These are phyloP conservation scores for Trametes pubescens DNA, from an alignment of 1,284 basidiomycete species.

Conservation along the genomic window DNA sequence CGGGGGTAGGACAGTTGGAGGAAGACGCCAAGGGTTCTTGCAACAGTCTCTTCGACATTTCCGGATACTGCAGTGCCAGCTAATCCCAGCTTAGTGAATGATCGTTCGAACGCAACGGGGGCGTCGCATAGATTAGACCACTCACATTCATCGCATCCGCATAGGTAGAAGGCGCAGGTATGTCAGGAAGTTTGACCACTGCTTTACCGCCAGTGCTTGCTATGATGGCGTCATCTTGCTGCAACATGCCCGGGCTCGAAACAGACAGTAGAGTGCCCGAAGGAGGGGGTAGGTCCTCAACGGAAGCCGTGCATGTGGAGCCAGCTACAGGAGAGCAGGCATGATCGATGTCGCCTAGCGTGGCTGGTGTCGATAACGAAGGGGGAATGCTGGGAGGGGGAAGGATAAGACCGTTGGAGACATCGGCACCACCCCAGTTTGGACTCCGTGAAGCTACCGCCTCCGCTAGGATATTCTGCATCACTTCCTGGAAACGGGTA, in stretches of 20 bases:
- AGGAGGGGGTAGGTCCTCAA: too few species aligned
- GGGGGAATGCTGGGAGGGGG: background rate
- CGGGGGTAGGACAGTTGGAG: conserved; percentile 9
- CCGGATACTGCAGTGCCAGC: conserved; percentile 21
- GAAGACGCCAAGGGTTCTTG: conserved; percentile 22
- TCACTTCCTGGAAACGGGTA: background rate
- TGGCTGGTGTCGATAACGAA: background rate
- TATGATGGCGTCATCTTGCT: background rate
- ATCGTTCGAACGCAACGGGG: background rate
- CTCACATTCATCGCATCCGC: conserved; percentile 41
- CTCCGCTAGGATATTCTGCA: background rate
- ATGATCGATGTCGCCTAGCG: background rate
- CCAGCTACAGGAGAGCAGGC: background rate
- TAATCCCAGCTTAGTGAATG: background rate
- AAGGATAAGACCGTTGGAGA: background rate
- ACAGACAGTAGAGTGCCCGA: background rate
- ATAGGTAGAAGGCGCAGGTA: conserved; percentile 37
- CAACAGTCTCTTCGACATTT: conserved; percentile 19
- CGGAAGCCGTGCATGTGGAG: too few species aligned
- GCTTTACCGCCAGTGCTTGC: background rate
- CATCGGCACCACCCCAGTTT: conserved; percentile 12
- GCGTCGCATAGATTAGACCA: too few species aligned
- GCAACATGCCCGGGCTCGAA: background rate
- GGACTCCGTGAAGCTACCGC: conserved; percentile 17
- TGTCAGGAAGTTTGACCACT: conserved; percentile 14